Conservation (phyloP, 2,329 filamentous ascomycete genomes). For the Pseudocercospora musae region DNA sequence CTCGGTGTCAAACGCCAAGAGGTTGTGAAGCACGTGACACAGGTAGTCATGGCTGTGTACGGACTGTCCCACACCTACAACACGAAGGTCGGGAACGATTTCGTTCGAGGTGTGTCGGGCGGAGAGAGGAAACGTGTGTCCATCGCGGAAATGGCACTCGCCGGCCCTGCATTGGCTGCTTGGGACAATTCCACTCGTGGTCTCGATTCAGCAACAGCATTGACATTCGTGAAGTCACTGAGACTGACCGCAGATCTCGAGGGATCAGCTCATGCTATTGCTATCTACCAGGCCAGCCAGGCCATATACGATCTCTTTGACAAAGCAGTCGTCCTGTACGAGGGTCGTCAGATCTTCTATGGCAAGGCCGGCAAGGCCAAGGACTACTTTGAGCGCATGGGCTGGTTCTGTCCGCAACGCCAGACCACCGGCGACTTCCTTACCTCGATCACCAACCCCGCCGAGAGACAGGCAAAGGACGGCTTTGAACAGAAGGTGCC, state of each 20-base stretch:
- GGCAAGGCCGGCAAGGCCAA: slow-evolving; percentile 60
- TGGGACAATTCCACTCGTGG: slow-evolving; percentile 52
- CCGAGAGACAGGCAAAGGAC: slow-evolving; percentile 53
- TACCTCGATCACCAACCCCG: slow-evolving; percentile 64
- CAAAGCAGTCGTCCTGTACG: slow-evolving; percentile 70
- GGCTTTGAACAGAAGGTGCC: slow-evolving; percentile 63
- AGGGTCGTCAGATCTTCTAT: slow-evolving; percentile 75
- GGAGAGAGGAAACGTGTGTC: slow-evolving; percentile 54
- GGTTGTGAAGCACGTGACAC: slow-evolving; percentile 45
- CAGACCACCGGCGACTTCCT: slow-evolving; percentile 69
- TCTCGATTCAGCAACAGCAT: slow-evolving; percentile 55
- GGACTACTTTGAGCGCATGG: slow-evolving; percentile 64
- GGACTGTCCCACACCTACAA: slow-evolving; percentile 55
- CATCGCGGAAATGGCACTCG: slow-evolving; percentile 53
- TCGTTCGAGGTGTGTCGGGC: slow-evolving; percentile 60
- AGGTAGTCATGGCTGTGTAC: slow-evolving; percentile 53
- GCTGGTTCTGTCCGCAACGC: slow-evolving; percentile 63
- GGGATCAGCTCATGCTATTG: slow-evolving; percentile 52
- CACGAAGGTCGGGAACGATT: slow-evolving; percentile 57
- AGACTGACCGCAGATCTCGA: slow-evolving; percentile 50
- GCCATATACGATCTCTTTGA: slow-evolving; percentile 66
- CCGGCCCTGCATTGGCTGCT: slow-evolving; percentile 38
- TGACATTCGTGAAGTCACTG: slow-evolving; percentile 57
- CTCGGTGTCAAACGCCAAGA: slow-evolving; percentile 41
- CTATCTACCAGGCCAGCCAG: slow-evolving; percentile 54